Conservation (phyloP, 805 yeast species). For the Cyberlindnera veronae region DNA sequence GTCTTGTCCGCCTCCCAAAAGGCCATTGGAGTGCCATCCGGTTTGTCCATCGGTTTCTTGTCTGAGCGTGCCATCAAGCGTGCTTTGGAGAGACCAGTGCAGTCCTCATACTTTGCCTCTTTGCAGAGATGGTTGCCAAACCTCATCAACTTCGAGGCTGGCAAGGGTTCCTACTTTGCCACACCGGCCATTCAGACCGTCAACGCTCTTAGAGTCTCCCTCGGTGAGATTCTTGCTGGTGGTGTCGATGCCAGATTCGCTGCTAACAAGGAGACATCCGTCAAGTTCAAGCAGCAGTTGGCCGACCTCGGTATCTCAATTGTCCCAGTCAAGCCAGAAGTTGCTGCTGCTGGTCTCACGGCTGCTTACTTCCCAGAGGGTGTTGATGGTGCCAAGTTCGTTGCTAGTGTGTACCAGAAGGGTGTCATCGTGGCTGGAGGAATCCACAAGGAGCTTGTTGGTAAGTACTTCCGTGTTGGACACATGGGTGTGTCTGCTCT, state of each 20-base stretch:
- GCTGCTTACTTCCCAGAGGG: constrained; percentile 82
- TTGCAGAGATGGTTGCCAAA: constrained; percentile 85
- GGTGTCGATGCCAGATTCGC: constrained; percentile 59
- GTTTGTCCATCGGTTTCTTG: constrained; percentile 73
- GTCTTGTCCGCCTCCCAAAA: constrained; percentile 92
- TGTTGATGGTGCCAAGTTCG: constrained; percentile 62
- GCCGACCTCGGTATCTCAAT: constrained; percentile 61
- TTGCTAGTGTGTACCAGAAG: constrained; percentile 50
- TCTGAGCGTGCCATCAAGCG: constrained; percentile 70
- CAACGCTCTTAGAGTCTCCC: constrained; percentile 74
- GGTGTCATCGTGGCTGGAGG: constrained; percentile 88
- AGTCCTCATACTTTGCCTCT: constrained; percentile 54
- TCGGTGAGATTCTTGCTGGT: constrained; percentile 60
- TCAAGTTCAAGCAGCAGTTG: constrained; percentile 54
- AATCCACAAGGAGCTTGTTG: constrained; percentile 73
- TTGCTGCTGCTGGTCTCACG: constrained; percentile 85
- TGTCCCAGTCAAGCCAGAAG: constrained; percentile 52
- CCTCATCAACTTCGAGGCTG: constrained; percentile 80
- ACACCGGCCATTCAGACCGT: constrained; percentile 92
- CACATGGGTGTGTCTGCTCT: constrained; percentile 89
- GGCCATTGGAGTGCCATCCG: constrained; percentile 94
- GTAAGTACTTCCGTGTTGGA: constrained; percentile 88
- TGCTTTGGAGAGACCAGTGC: constrained; percentile 48
- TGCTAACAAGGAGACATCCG: constrained; percentile 59
- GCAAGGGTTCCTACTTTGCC: constrained; percentile 85